phyloP scores from a whole-genome alignment of 352 stramenopile genomes.

The Phytophthora pisi region DNA sequence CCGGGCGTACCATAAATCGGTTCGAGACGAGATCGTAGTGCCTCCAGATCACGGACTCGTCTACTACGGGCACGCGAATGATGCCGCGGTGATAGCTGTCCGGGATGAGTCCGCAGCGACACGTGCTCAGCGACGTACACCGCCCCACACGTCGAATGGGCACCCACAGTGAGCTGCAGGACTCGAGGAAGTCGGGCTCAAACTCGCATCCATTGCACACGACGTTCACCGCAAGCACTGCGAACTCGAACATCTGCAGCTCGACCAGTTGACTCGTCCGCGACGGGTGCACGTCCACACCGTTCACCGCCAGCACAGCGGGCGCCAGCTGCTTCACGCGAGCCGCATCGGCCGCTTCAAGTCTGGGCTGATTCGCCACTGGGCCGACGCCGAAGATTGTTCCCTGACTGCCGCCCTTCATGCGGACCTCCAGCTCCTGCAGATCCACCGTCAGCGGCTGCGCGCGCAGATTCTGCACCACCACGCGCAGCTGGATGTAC shows the following conservation, averaged over 20 bases:
- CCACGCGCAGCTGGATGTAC: conserved; percentile 72
- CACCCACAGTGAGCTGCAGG: conserved; percentile 69
- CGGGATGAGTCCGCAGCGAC: conserved; percentile 72
- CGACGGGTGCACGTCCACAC: conserved; percentile 36
- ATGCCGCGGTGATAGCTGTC: conserved; percentile 76
- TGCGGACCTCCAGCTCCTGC: conserved; percentile 65
- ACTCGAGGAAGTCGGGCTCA: conserved; percentile 77
- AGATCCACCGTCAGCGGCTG: conserved; percentile 64
- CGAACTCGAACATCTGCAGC: conserved; percentile 73
- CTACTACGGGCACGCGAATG: conserved; percentile 69
- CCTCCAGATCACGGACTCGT: conserved; percentile 78
- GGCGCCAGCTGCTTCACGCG: conserved; percentile 41
- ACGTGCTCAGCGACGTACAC: conserved; percentile 58
- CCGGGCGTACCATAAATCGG: conserved; percentile 67
- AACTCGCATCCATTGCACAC: conserved; percentile 75
- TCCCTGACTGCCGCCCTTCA: conserved; percentile 68
- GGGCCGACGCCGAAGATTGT: conserved; percentile 44
- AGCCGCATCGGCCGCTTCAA: conserved; percentile 10
- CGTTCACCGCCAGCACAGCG: conserved; percentile 62
- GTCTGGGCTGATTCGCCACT: conserved; percentile 13
- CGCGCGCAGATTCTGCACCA: conserved; percentile 71
- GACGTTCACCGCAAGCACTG: conserved; percentile 64
- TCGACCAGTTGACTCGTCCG: conserved; percentile 41
- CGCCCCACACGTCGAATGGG: conserved; percentile 60
- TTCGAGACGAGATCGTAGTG: conserved; percentile 70